Percentiles rank a stretch among this genome's conserved stretches.
Evolutionary conservation across 148 eudicot species (phyloP).

Genomic region (Arbutus unedo): DNA sequence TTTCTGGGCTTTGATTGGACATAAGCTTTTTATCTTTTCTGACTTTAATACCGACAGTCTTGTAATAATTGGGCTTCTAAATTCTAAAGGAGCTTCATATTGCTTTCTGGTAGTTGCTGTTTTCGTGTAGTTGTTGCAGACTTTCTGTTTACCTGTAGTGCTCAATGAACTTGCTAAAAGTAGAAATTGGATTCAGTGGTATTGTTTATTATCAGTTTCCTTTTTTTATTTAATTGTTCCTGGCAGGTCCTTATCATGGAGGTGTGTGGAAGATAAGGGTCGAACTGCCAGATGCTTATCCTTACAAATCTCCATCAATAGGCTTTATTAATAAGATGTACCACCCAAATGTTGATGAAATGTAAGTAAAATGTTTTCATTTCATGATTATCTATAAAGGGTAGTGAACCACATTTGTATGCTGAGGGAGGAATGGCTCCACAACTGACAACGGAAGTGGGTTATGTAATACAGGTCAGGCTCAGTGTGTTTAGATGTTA

Average conservation of each 20-base stretch:
- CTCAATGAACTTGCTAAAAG: conserved; percentile 11
- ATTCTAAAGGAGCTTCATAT: neutral
- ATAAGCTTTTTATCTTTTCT: neutral
- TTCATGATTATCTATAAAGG: neutral
- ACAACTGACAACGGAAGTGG: conserved; percentile 1
- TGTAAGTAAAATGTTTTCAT: conserved; percentile 40
- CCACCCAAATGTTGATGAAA: conserved; percentile 93
- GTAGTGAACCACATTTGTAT: conserved; percentile 2
- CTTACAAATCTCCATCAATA: conserved; percentile 83
- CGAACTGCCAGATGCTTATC: conserved; percentile 93
- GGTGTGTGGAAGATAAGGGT: conserved; percentile 93
- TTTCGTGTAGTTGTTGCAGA: conserved; percentile 6
- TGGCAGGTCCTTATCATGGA: conserved; percentile 83
- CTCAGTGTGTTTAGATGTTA: conserved; percentile 88
- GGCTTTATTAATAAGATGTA: conserved; percentile 88
- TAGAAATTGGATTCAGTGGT: neutral
- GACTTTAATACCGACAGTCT: neutral
- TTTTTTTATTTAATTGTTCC: conserved; percentile 9
- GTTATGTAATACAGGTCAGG: conserved; percentile 65
- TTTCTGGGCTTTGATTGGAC: conserved; percentile 5
- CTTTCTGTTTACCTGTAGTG: conserved; percentile 7
- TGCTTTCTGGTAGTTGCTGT: neutral
- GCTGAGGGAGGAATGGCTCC: neutral
- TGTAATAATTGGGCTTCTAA: neutral
- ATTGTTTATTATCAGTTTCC: neutral